Evolutionary conservation across 148 eudicot species (phyloP).

Genomic region (Cornus suecica): DNA sequence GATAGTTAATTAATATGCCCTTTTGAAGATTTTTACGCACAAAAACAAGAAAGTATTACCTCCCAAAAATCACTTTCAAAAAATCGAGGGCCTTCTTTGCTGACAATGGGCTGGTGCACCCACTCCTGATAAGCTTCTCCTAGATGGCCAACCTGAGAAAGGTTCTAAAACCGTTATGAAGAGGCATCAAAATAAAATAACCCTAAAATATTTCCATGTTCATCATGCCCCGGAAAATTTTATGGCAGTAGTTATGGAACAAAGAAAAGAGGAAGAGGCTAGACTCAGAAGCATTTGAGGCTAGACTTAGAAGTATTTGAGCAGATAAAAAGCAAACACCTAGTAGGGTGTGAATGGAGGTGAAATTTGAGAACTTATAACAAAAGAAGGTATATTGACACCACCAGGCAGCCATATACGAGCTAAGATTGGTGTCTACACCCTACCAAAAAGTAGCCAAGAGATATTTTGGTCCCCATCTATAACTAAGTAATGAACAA

Average conservation of each 20-base stretch:
- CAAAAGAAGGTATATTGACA: background rate
- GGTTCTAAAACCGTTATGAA: background rate
- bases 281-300: background rate
- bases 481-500: background rate
- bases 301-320: background rate
- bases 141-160: conserved; percentile 77
- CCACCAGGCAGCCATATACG: background rate
- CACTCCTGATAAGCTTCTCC: conserved; percentile 74
- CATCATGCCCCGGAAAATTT: background rate
- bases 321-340: background rate
- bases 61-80: conserved; percentile 76
- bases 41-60: conserved; percentile 30
- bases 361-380: background rate
- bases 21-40: background rate
- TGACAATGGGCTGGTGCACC: conserved; percentile 79
- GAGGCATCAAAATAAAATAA: background rate
- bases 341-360: background rate
- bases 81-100: conserved; percentile 84
- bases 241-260: background rate
- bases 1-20: background rate
- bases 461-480: background rate
- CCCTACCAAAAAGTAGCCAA: background rate
- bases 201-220: background rate
- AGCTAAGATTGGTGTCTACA: background rate
- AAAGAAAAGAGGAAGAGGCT: background rate